Evolutionary conservation across 2,329 filamentous ascomycete genomes (phyloP).

Genomic region (Aspergillus sp.): DNA sequence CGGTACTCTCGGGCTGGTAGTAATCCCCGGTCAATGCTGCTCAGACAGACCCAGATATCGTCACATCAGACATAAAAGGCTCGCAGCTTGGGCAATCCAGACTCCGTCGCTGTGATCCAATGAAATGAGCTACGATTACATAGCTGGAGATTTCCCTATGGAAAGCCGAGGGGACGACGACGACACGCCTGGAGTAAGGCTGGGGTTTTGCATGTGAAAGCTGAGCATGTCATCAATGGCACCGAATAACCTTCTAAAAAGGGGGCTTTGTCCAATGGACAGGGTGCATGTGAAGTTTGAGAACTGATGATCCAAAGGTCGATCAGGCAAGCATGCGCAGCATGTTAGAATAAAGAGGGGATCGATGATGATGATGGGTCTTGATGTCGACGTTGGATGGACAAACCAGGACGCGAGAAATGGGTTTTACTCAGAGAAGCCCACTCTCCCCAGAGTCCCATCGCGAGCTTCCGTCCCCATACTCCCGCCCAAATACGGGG

Average conservation of each 20-base stretch:
- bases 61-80: neutral
- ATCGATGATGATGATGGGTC: neutral
- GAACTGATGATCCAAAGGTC: neutral
- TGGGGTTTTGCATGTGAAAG: constrained; percentile 10
- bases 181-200: neutral
- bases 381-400: constrained; percentile 4
- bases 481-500: neutral
- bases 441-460: constrained; percentile 5
- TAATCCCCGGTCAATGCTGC: neutral
- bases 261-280: constrained; percentile 1
- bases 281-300: constrained; percentile 16
- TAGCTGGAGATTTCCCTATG: neutral
- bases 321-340: neutral
- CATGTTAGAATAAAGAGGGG: neutral
- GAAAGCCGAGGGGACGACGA: neutral
- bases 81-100: neutral
- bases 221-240: constrained; percentile 7
- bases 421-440: constrained; percentile 16
- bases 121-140: neutral
- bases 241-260: constrained; percentile 2
- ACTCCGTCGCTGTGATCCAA: neutral
- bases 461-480: constrained; percentile 1
- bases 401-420: constrained; percentile 20
- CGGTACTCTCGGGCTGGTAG: neutral
- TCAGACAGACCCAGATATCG: neutral